These are phyloP conservation scores for Suillus ampliporus DNA, from an alignment of 768 basidiomycete genomes.

Conservation along the genomic window DNA sequence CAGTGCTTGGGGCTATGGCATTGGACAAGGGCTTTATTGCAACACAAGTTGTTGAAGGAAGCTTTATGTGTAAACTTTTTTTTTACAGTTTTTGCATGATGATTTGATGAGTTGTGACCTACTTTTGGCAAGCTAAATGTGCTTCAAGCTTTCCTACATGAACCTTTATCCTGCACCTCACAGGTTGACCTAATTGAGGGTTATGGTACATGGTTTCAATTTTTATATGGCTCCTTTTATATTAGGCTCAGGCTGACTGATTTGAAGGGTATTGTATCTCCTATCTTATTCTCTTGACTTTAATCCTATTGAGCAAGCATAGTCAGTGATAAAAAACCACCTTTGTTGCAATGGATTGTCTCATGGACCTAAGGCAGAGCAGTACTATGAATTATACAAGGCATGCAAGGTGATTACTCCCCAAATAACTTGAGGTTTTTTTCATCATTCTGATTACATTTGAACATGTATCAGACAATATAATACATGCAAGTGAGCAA, in stretches of 20 bases:
- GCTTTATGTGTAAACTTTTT: slow-evolving; percentile 19
- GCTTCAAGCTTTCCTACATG: slow-evolving; percentile 25
- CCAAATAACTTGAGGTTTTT: slow-evolving; percentile 16
- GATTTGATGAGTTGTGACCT: slow-evolving; percentile 19
- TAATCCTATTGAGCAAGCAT: slow-evolving; percentile 38
- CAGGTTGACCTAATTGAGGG: slow-evolving; percentile 13
- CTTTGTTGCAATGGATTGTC: slow-evolving; percentile 14
- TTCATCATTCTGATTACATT: slow-evolving; percentile 23
- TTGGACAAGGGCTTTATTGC: slow-evolving; percentile 31
- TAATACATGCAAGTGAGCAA: not conserved
- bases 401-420: slow-evolving; percentile 15
- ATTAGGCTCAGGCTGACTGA: slow-evolving; percentile 11
- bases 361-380: not conserved
- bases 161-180: slow-evolving; percentile 25
- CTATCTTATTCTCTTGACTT: slow-evolving; percentile 38
- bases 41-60: too few species aligned
- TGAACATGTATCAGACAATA: not conserved
- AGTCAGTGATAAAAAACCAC: slow-evolving; percentile 26
- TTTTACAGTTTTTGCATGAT: slow-evolving; percentile 23
- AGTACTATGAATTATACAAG: slow-evolving; percentile 15
- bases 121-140: not conserved
- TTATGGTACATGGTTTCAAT: not conserved
- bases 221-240: slow-evolving; percentile 17
- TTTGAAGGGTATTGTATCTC: slow-evolving; percentile 25
- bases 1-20: slow-evolving; percentile 24